Percentiles rank a stretch among this genome's conserved stretches.
These are phyloP conservation scores for Paecilomyces sp. DNA, from an alignment of 2,329 filamentous ascomycete species.

Conservation along the genomic window DNA sequence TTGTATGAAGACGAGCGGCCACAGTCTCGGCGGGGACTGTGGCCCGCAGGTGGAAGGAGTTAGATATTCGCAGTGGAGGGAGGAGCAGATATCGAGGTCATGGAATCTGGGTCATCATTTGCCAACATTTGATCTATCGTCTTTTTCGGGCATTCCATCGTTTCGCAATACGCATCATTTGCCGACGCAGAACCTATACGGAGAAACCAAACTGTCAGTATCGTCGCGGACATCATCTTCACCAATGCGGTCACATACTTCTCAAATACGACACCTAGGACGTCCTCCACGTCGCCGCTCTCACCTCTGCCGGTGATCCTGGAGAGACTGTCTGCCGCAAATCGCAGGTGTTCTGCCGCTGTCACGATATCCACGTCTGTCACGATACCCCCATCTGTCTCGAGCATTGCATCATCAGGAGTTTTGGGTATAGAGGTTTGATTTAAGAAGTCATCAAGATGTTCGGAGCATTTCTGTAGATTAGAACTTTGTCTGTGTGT, in stretches of 20 bases:
- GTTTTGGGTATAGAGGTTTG: conserved; percentile 37
- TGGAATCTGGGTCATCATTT: neutral
- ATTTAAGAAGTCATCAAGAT: conserved; percentile 66
- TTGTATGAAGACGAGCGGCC: conserved; percentile 4
- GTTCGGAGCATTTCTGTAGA: conserved; percentile 62
- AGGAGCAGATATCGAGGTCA: neutral
- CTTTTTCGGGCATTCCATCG: neutral
- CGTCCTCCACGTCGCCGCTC: conserved; percentile 85
- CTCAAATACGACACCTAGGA: conserved; percentile 93
- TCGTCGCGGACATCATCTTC: conserved; percentile 4
- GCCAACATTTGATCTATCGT: neutral
- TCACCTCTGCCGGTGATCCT: conserved; percentile 82
- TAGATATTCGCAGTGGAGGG: neutral
- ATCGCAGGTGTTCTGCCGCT: conserved; percentile 80
- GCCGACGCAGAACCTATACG: conserved; percentile 49
- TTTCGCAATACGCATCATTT: conserved; percentile 30
- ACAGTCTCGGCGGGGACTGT: neutral
- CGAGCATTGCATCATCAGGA: conserved; percentile 11
- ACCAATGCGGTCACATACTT: conserved; percentile 57
- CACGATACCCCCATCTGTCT: conserved; percentile 7
- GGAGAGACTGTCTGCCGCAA: conserved; percentile 71
- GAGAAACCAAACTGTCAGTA: conserved; percentile 9
- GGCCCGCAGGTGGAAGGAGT: neutral
- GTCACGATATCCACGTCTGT: conserved; percentile 68
- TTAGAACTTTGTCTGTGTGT: conserved; percentile 83